These are phyloP conservation scores for Hirschioporus abietinus DNA, from an alignment of 768 basidiomycete species.

Conservation along the genomic window DNA sequence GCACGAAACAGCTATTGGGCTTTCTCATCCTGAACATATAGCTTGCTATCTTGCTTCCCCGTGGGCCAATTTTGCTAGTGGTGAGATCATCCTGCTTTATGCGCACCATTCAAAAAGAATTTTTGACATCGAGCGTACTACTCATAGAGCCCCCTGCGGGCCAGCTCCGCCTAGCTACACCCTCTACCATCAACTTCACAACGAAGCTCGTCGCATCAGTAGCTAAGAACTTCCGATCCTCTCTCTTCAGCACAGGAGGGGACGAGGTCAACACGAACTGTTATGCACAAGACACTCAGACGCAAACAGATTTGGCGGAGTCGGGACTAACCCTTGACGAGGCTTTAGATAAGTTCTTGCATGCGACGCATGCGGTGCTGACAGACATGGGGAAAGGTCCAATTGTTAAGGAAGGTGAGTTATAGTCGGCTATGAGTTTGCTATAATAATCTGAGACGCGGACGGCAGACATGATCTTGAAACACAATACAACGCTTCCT, in stretches of 20 bases:
- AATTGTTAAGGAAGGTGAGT: constrained; percentile 38
- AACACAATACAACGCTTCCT: constrained; percentile 40
- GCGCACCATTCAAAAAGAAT: neutral
- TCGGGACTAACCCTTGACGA: constrained; percentile 21
- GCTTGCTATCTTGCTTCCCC: constrained; percentile 33
- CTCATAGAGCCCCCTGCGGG: constrained; percentile 32
- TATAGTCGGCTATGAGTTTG: constrained; percentile 20
- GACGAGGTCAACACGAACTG: constrained; percentile 30
- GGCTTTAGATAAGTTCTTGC: constrained; percentile 26
- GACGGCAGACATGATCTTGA: constrained; percentile 53
- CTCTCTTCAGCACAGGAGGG: constrained; percentile 32
- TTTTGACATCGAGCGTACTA: neutral
- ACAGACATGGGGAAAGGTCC: constrained; percentile 25
- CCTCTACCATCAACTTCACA: constrained; percentile 20
- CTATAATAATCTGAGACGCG: neutral
- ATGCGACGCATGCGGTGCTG: constrained; percentile 21
- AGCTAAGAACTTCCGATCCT: constrained; percentile 12
- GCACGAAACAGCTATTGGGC: constrained; percentile 38
- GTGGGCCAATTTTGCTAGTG: constrained; percentile 32
- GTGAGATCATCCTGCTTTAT: constrained; percentile 8
- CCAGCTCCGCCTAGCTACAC: constrained; percentile 28
- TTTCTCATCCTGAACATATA: constrained; percentile 39
- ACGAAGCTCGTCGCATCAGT: constrained; percentile 19
- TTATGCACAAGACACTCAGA: constrained; percentile 26
- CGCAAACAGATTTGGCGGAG: constrained; percentile 15